These are phyloP conservation scores for Metarhizium anisopliae DNA, from an alignment of 2,329 filamentous ascomycete species.

Conservation along the genomic window DNA sequence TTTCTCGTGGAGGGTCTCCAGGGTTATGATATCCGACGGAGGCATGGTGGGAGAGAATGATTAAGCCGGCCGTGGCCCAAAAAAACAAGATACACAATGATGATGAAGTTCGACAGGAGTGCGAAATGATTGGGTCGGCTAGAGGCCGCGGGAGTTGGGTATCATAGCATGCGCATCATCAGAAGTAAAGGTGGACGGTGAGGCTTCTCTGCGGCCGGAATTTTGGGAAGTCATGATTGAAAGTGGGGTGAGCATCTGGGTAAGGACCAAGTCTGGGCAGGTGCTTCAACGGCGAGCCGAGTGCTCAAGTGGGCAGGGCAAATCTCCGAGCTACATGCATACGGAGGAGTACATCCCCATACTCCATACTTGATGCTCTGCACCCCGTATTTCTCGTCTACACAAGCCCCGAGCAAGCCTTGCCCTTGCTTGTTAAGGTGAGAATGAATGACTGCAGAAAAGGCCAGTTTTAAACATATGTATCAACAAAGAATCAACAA, in stretches of 20 bases:
- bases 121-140: not conserved
- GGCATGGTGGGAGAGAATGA: constrained; percentile 17
- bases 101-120: not conserved
- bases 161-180: not conserved
- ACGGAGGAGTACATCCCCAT: too few relatives aligned
- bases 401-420: too few relatives aligned
- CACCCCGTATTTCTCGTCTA: too few relatives aligned
- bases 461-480: too few relatives aligned
- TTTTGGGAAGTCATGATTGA: not conserved
- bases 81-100: not conserved
- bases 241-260: constrained; percentile 1
- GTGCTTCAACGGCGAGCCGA: too few relatives aligned
- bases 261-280: too few relatives aligned
- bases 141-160: not conserved
- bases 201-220: not conserved
- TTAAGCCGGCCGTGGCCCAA: not conserved
- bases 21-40: constrained; percentile 35
- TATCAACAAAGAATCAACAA: too few relatives aligned
- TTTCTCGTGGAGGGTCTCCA: constrained; percentile 40
- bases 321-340: too few relatives aligned
- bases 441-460: too few relatives aligned
- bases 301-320: too few relatives aligned
- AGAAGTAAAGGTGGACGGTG: constrained; percentile 1
- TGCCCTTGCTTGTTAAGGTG: too few relatives aligned
- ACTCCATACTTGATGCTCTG: too few relatives aligned